Evolutionary conservation across 2,329 filamentous ascomycete genomes (phyloP).

Genomic region (Ustulina deusta): DNA sequence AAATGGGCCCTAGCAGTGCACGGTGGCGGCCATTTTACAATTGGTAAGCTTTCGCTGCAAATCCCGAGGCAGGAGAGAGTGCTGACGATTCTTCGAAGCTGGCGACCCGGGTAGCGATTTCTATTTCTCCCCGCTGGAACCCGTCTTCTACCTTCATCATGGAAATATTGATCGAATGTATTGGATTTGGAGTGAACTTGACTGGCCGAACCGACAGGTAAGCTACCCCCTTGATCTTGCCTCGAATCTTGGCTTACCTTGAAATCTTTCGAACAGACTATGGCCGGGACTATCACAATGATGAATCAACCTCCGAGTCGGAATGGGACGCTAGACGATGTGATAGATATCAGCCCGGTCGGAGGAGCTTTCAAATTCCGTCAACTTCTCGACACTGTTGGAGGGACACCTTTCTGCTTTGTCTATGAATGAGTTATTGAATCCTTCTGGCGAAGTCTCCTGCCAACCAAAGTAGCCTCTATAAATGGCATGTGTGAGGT

Average conservation of each 20-base stretch:
- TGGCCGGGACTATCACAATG: constrained; percentile 58
- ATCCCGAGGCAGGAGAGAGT: neutral
- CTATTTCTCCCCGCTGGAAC: constrained; percentile 59
- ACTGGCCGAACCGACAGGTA: constrained; percentile 55
- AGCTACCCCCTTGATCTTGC: constrained; percentile 8
- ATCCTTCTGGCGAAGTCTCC: neutral
- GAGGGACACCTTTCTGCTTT: constrained; percentile 58
- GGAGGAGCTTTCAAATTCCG: constrained; percentile 47
- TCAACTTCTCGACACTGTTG: constrained; percentile 57
- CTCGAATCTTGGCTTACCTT: constrained; percentile 31
- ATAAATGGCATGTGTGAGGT: neutral
- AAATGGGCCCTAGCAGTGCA: constrained; percentile 50
- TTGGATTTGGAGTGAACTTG: constrained; percentile 63
- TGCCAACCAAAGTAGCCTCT: neutral
- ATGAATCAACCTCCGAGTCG: constrained; percentile 56
- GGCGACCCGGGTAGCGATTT: constrained; percentile 62
- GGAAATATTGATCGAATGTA: constrained; percentile 60
- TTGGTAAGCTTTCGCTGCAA: constrained; percentile 44
- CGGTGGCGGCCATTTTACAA: constrained; percentile 53
- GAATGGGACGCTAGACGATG: constrained; percentile 58
- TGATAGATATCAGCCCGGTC: constrained; percentile 47
- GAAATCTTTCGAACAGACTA: constrained; percentile 42
- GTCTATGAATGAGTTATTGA: constrained; percentile 53
- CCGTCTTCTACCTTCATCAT: constrained; percentile 61
- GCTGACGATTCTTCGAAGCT: constrained; percentile 42